These are phyloP conservation scores for Phytophthora aleatoria DNA, from an alignment of 352 stramenopile species.

Conservation along the genomic window DNA sequence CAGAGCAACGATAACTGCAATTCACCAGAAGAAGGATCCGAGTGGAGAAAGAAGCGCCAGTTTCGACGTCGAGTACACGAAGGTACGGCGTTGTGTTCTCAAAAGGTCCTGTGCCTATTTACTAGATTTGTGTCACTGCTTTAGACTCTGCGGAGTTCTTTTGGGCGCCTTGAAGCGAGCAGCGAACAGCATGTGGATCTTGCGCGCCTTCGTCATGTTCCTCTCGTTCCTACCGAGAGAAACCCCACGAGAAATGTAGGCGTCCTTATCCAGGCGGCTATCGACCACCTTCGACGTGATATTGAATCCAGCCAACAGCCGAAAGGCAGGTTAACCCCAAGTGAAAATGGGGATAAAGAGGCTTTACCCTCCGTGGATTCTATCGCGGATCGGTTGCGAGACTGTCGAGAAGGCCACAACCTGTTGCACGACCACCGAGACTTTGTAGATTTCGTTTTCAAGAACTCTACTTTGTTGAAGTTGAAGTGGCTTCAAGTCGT, in stretches of 20 bases:
- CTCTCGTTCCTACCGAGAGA: slow-evolving; percentile 10
- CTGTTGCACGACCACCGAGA: slow-evolving; percentile 47
- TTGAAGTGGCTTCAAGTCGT: slow-evolving; percentile 60
- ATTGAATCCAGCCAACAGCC: slow-evolving; percentile 15
- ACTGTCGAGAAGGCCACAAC: slow-evolving; percentile 36
- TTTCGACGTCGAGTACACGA: slow-evolving; percentile 56
- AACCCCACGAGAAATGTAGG: slow-evolving; percentile 27
- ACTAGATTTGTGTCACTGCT: background rate
- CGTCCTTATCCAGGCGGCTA: slow-evolving; percentile 37
- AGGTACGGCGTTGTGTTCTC: slow-evolving; percentile 20
- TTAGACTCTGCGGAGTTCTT: slow-evolving; percentile 27
- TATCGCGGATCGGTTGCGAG: slow-evolving; percentile 45
- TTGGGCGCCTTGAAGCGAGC: slow-evolving; percentile 14
- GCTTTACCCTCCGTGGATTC: slow-evolving; percentile 33
- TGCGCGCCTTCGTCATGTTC: slow-evolving; percentile 17
- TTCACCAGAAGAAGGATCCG: slow-evolving; percentile 27
- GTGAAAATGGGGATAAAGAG: background rate
- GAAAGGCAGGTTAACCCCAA: background rate
- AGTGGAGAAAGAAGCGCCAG: slow-evolving; percentile 27
- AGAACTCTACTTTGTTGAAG: slow-evolving; percentile 50
- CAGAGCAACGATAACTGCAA: slow-evolving; percentile 36
- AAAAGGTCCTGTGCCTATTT: background rate
- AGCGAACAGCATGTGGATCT: slow-evolving; percentile 19
- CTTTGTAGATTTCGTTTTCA: slow-evolving; percentile 72
- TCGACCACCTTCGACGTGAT: slow-evolving; percentile 35